These are phyloP conservation scores for Tetragonia tetragonoides DNA, from an alignment of 148 eudicot species.

Conservation along the genomic window DNA sequence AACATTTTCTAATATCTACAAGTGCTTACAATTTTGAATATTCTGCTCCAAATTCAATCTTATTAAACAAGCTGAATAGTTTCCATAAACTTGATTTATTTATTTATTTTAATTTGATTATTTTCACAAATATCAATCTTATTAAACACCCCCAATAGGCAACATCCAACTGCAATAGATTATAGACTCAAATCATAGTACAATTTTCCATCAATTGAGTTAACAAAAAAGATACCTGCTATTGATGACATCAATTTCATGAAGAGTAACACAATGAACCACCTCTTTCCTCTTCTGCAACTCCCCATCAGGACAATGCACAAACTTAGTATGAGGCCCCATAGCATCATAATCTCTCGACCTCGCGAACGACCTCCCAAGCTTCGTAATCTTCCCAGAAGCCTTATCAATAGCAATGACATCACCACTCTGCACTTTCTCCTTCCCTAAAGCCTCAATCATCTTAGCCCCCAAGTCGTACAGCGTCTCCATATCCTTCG, in stretches of 20 bases:
- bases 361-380: constrained; percentile 84
- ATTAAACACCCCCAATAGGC: too few species aligned
- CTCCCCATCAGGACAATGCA: constrained; percentile 97
- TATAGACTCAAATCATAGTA: background rate
- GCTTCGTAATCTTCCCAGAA: constrained; percentile 79
- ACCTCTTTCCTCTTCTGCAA: constrained; percentile 97
- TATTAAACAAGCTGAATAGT: too few species aligned
- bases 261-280: constrained; percentile 91
- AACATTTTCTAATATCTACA: too few species aligned
- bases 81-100: too few species aligned
- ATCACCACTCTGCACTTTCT: constrained; percentile 96
- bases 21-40: too few species aligned
- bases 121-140: too few species aligned
- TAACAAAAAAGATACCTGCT: constrained; percentile 56
- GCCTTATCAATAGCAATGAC: constrained; percentile 90
- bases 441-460: constrained; percentile 89
- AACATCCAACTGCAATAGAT: too few species aligned
- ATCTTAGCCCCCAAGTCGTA: constrained; percentile 91
- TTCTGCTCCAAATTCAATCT: too few species aligned
- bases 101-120: too few species aligned
- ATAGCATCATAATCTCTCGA: constrained; percentile 94
- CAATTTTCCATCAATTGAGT: background rate
- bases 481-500: constrained; percentile 95
- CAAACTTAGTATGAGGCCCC: constrained; percentile 88
- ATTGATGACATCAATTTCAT: constrained; percentile 96